Evolutionary conservation across 257 asterid species (phyloP), one percentile per base, ranked within the genome.

Genomic region (Solanum rostratum): DNA sequence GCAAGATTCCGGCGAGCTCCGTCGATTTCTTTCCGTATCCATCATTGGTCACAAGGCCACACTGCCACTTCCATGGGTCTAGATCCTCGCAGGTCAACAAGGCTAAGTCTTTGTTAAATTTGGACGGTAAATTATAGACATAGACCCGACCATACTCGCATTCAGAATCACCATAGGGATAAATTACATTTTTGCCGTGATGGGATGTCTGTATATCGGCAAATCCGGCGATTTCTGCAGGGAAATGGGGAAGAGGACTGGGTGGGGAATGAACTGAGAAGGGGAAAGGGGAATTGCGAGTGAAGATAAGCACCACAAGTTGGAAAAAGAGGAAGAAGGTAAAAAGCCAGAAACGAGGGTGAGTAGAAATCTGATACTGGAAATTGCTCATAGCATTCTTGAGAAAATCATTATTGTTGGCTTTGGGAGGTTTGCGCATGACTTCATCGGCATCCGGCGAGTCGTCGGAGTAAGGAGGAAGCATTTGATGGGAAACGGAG

Each of bases 51-150:
- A 88, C 74, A 24, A 95, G 90, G 11, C 99, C 99, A 87, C 99
- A 95, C 59, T 95, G 93, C 99, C 99, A 96, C 54, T 89, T 90
- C 97, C 98, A 96, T 1, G 88, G 95, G 59, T 93, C 89, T 29
- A 96, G 92, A 78, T 95, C 99, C 37, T 93, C 90, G 84, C 98
- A 95, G 27, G 86, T 86, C 65, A 86, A 60, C 6, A 88, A 50
- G 10, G 90, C 88, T 84, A 94, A 82, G 41, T 96, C 99, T 54
- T 55, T 84, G 68, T 94, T 95, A 84, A 91, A 90, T 49, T 86
- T 45, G 15, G 94, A 10, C 0, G 98, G 98, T 0, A 96, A 91
- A 15, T 95, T 95, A 92, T 96, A 96, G 27, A 92, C 94, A 88
- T 83, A 96, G 27, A 96, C 91, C 24, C 91, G 86, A 29, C 99